These are phyloP conservation scores for Amanita brunnescens DNA, from an alignment of 768 basidiomycete genomes.

Conservation along the genomic window DNA sequence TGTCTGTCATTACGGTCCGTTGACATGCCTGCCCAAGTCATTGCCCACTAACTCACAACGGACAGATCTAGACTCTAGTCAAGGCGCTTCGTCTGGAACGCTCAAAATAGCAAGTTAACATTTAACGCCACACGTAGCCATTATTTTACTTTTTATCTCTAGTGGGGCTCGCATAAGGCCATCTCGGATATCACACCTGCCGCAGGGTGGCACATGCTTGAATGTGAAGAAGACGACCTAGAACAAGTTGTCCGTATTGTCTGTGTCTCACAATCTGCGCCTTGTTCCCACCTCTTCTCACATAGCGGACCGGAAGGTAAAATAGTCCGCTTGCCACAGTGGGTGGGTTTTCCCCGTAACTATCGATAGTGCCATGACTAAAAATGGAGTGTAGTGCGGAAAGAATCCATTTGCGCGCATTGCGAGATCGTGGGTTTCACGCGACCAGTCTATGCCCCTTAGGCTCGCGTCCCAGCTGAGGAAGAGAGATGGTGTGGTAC, in stretches of 20 bases:
- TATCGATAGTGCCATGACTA: constrained; percentile 6
- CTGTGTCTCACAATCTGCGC: constrained; percentile 17
- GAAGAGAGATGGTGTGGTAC: constrained; percentile 16
- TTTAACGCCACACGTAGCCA: constrained; percentile 2
- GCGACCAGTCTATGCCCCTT: constrained; percentile 27
- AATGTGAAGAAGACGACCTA: constrained; percentile 21
- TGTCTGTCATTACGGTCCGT: constrained; percentile 12
- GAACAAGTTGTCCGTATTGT: constrained; percentile 27
- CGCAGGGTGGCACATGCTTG: constrained; percentile 31
- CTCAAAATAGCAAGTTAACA: background rate
- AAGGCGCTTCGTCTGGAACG: background rate
- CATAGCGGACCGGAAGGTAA: constrained; percentile 23
- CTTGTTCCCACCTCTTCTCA: constrained; percentile 22
- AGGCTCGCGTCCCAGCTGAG: constrained; percentile 14
- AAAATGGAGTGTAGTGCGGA: constrained; percentile 16
- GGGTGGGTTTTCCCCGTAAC: constrained; percentile 14
- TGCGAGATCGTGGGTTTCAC: constrained; percentile 24
- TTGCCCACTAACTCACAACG: background rate
- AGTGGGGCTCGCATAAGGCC: constrained; percentile 17
- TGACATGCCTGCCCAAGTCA: background rate
- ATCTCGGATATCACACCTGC: constrained; percentile 31
- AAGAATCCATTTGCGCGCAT: constrained; percentile 20
- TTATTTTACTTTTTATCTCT: background rate
- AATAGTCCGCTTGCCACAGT: constrained; percentile 25
- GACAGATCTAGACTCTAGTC: constrained; percentile 1